These are phyloP conservation scores for Colletotrichum acutatum DNA, from an alignment of 2,329 filamentous ascomycete species.

Conservation along the genomic window DNA sequence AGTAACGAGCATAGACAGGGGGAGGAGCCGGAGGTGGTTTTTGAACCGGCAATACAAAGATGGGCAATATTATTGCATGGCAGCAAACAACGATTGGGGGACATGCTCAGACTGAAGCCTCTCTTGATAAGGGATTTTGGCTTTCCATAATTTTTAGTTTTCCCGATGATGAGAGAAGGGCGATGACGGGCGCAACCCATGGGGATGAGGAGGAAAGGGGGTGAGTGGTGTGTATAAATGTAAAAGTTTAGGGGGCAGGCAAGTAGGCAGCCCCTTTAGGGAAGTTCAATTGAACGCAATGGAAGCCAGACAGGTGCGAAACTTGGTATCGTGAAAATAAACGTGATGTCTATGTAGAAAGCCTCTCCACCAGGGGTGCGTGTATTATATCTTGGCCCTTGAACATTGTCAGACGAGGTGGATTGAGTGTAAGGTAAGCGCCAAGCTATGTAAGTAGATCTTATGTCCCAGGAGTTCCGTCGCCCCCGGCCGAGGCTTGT, in stretches of 20 bases:
- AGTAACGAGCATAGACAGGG: conserved; percentile 38
- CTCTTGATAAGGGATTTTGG: conserved; percentile 27
- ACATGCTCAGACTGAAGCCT: conserved; percentile 22
- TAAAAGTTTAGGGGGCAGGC: conserved; percentile 27
- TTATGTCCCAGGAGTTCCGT: neutral
- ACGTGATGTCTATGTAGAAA: neutral
- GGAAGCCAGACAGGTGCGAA: conserved; percentile 9
- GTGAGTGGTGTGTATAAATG: neutral
- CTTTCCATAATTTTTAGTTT: conserved; percentile 35
- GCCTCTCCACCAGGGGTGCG: neutral
- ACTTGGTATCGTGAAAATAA: neutral
- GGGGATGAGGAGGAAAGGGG: neutral
- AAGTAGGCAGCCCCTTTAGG: conserved; percentile 24
- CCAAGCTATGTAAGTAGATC: too few relatives aligned
- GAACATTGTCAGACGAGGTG: neutral
- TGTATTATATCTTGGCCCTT: neutral
- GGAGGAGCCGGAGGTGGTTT: conserved; percentile 19
- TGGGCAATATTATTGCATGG: conserved; percentile 34
- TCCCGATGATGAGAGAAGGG: conserved; percentile 16
- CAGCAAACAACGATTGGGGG: conserved; percentile 16
- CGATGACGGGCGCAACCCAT: neutral
- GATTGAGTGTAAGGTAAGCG: neutral
- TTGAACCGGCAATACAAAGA: conserved; percentile 36
- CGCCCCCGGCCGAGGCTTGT: neutral
- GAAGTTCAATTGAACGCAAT: conserved; percentile 31